A percentile compares a stretch with the other conserved stretches of the same genome.
Evolutionary conservation across 1,284 basidiomycete species (phyloP).

Genomic region (Porodaedalea pini): DNA sequence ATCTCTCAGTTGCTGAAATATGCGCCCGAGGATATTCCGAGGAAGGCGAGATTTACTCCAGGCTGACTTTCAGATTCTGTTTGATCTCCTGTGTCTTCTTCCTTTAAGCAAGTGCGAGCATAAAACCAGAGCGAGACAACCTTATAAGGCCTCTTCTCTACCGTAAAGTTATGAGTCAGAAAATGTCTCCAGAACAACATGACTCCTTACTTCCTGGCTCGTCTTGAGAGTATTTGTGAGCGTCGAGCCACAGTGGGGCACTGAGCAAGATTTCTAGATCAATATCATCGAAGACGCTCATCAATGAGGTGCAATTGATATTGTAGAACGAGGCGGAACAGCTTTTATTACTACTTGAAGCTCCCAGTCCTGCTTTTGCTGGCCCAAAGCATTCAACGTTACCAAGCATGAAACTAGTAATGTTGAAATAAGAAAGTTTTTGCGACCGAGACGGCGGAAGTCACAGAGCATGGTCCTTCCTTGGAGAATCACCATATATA

Average conservation of each 20-base stretch:
- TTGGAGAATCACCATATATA: too few species aligned
- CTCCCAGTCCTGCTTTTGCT: too few species aligned
- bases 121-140: not conserved
- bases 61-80: not conserved
- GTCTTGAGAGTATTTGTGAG: not conserved
- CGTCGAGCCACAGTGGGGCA: not conserved
- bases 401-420: too few species aligned
- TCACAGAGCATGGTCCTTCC: too few species aligned
- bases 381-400: too few species aligned
- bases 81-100: not conserved
- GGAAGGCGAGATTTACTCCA: not conserved
- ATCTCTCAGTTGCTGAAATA: not conserved
- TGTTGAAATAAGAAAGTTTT: too few species aligned
- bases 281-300: not conserved
- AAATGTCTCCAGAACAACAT: not conserved
- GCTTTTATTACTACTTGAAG: too few species aligned
- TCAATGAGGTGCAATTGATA: too few species aligned
- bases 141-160: not conserved
- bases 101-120: not conserved
- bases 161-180: not conserved
- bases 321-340: too few species aligned
- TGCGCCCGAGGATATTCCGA: not conserved
- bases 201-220: not conserved
- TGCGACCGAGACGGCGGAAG: too few species aligned
- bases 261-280: not conserved